A percentile compares a stretch with the other conserved stretches of the same genome.
phyloP scores from a whole-genome alignment of 148 eudicot genomes.

The Rhododendron williamsianum region DNA sequence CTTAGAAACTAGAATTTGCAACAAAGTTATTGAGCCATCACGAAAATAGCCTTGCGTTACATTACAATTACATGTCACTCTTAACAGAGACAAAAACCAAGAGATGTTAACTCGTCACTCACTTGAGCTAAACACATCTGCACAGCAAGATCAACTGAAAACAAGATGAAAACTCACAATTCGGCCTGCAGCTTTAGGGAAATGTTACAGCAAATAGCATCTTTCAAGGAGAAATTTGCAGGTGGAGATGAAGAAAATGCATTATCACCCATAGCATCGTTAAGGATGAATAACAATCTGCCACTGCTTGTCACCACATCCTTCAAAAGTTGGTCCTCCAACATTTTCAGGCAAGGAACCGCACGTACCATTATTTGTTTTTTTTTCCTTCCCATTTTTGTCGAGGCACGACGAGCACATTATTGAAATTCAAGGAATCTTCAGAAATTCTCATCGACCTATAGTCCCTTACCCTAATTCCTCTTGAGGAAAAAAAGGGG shows the following conservation, averaged over 20 bases:
- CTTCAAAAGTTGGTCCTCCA: not conserved
- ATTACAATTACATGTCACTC: not conserved
- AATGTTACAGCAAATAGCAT: not conserved
- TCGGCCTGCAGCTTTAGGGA: not conserved
- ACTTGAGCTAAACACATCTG: not conserved
- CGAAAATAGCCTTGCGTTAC: not conserved
- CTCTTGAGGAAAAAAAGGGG: not conserved
- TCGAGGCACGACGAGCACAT: not conserved
- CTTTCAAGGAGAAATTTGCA: not conserved
- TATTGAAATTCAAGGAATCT: not conserved
- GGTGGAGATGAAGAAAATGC: not conserved
- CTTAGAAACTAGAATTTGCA: not conserved
- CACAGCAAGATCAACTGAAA: not conserved
- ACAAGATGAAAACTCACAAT: not conserved
- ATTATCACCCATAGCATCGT: not conserved
- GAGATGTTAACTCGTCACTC: not conserved
- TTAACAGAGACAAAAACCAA: not conserved
- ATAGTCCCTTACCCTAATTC: not conserved
- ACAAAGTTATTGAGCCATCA: not conserved
- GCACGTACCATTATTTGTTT: not conserved
- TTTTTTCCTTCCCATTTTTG: not conserved
- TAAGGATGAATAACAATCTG: not conserved
- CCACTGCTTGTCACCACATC: not conserved
- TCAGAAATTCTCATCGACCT: not conserved
- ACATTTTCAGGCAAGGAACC: not conserved